phyloP scores from a whole-genome alignment of 441 rosid genomes.

The Populus hybrid region DNA sequence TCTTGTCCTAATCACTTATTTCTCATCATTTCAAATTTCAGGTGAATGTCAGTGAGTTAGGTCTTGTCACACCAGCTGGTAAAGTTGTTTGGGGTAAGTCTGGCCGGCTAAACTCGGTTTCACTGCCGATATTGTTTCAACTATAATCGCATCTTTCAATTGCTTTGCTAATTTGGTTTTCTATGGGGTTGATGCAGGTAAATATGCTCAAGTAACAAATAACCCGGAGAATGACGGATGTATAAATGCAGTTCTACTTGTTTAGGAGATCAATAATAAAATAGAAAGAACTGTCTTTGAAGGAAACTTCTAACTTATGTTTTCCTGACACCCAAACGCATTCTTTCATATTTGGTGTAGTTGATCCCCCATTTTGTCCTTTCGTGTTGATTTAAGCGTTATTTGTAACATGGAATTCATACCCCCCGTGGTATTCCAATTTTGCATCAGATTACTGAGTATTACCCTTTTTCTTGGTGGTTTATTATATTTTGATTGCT shows the following conservation, averaged over 20 bases:
- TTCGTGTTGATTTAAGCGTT: not conserved
- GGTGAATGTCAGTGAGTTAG: slow-evolving; percentile 95
- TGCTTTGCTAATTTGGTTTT: not conserved
- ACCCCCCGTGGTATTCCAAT: not conserved
- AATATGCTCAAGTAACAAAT: slow-evolving; percentile 91
- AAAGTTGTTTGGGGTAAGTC: slow-evolving; percentile 94
- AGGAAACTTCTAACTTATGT: not conserved
- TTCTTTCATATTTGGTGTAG: no score
- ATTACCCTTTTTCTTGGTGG: not conserved
- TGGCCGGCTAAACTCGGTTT: not conserved
- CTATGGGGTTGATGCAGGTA: slow-evolving; percentile 49
- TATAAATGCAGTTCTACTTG: slow-evolving; percentile 84
- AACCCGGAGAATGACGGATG: slow-evolving; percentile 97
- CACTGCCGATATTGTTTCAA: not conserved
- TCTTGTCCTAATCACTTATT: not conserved
- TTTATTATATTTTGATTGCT: not conserved
- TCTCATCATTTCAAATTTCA: slow-evolving; percentile 22
- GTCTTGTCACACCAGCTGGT: slow-evolving; percentile 91
- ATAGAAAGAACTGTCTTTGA: not conserved
- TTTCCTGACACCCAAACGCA: not conserved
- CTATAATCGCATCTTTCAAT: not conserved
- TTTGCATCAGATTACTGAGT: not conserved
- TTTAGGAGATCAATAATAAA: slow-evolving; percentile 30
- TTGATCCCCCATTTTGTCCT: not conserved
- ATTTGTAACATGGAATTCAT: not conserved